Evolutionary conservation across 108 stramenopile genomes (phyloP).

Genomic region (Aurantiochytrium sp.): DNA sequence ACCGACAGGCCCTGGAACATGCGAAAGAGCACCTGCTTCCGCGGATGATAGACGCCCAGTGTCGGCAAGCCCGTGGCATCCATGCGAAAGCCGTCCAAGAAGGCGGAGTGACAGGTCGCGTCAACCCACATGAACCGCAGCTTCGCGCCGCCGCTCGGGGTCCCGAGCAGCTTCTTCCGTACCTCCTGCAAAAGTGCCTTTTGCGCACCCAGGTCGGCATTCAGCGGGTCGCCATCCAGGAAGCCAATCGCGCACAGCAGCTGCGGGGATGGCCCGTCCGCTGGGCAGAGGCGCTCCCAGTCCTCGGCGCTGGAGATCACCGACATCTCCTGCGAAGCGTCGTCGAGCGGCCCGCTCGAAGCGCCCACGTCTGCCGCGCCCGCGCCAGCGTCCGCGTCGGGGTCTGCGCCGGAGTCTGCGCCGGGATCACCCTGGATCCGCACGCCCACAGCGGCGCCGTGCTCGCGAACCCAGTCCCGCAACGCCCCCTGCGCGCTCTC

Average conservation of each 20-base stretch:
- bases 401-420: not conserved
- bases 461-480: not conserved
- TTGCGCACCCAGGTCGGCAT: not conserved
- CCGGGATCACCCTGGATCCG: not conserved
- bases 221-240: not conserved
- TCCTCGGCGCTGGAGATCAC: not conserved
- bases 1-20: not conserved
- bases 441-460: not conserved
- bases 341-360: not conserved
- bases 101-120: not conserved
- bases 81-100: not conserved
- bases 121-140: constrained; percentile 20
- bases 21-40: not conserved
- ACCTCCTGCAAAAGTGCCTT: not conserved
- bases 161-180: not conserved
- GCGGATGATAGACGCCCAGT: not conserved
- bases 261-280: not conserved
- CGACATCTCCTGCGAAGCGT: not conserved
- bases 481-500: not conserved
- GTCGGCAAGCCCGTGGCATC: not conserved
- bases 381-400: no score
- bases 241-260: constrained; percentile 16
- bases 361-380: no score
- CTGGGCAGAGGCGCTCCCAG: not conserved
- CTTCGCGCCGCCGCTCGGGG: not conserved